These are phyloP conservation scores for Clavispora fructus DNA, from an alignment of 805 yeast species.

Conservation along the genomic window DNA sequence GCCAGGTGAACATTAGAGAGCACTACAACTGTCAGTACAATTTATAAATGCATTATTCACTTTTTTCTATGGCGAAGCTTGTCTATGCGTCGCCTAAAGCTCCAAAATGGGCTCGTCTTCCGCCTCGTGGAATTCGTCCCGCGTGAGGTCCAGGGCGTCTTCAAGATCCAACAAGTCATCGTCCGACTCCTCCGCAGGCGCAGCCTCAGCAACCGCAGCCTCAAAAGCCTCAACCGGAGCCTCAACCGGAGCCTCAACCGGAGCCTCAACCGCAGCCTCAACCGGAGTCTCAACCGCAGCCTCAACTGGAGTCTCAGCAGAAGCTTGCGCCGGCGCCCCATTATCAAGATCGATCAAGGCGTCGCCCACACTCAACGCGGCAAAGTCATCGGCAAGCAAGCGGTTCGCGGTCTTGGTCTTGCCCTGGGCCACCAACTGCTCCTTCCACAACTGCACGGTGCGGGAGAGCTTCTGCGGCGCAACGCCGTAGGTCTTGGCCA, in stretches of 20 bases:
- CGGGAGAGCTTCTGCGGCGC: conserved; percentile 36
- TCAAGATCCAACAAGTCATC: neutral
- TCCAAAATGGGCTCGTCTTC: neutral
- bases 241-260: neutral
- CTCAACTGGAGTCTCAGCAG: neutral
- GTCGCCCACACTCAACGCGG: conserved; percentile 12
- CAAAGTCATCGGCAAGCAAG: conserved; percentile 39
- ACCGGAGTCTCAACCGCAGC: neutral
- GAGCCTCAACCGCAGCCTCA: neutral
- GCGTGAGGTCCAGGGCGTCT: neutral
- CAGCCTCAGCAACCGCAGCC: neutral
- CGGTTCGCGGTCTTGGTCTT: conserved; percentile 59
- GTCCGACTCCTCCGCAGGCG: neutral
- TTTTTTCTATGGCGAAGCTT: neutral
- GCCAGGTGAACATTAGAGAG: too few relatives aligned
- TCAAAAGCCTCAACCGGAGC: neutral
- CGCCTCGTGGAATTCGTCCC: conserved; percentile 2
- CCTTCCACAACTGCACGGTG: conserved; percentile 65
- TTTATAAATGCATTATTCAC: neutral
- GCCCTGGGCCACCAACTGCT: conserved; percentile 44
- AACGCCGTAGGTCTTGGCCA: conserved; percentile 65
- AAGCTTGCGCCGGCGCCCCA: neutral
- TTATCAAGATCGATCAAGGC: conserved; percentile 16
- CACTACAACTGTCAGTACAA: neutral
- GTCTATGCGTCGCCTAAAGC: neutral